Evolutionary conservation across 2,329 filamentous ascomycete genomes (phyloP).

Genomic region (Claviceps cyperi): DNA sequence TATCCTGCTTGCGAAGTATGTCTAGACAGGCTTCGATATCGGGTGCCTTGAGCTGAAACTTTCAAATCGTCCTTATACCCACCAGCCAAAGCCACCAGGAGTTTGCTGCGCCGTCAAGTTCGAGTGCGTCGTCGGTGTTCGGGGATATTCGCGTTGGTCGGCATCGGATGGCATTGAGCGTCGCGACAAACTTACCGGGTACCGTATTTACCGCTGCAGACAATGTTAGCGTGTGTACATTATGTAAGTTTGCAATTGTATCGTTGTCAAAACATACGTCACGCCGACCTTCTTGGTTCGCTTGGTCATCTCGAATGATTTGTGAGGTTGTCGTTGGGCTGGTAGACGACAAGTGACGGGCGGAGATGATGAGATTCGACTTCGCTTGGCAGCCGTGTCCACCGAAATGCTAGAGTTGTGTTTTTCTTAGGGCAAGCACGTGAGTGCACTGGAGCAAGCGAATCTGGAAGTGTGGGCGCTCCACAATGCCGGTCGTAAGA

Average conservation of each 20-base stretch:
- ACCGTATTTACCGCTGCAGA: slow-evolving; percentile 68
- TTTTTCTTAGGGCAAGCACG: slow-evolving; percentile 29
- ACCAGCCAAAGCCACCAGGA: not conserved
- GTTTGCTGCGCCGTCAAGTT: not conserved
- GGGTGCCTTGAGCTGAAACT: not conserved
- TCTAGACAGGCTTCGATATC: not conserved
- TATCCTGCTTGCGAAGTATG: not conserved
- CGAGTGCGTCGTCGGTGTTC: not conserved
- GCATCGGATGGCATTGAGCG: not conserved
- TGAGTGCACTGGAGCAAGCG: slow-evolving; percentile 17
- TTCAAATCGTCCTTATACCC: not conserved
- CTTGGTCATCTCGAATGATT: slow-evolving; percentile 70
- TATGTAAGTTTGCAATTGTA: slow-evolving; percentile 3
- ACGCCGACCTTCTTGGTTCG: slow-evolving; percentile 96
- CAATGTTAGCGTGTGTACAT: slow-evolving; percentile 15
- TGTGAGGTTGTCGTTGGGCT: slow-evolving; percentile 21
- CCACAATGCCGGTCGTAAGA: not conserved
- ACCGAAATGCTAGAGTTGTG: slow-evolving; percentile 24
- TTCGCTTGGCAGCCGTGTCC: slow-evolving; percentile 15
- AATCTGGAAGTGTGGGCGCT: slow-evolving; percentile 4
- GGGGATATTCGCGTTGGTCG: not conserved
- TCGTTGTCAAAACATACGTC: slow-evolving; percentile 36
- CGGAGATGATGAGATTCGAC: slow-evolving; percentile 17
- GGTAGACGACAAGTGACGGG: slow-evolving; percentile 19
- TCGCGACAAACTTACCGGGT: slow-evolving; percentile 53